phyloP scores from a whole-genome alignment of 192 early-diverging fungal genomes.

The Chytriomyces hyalinus region DNA sequence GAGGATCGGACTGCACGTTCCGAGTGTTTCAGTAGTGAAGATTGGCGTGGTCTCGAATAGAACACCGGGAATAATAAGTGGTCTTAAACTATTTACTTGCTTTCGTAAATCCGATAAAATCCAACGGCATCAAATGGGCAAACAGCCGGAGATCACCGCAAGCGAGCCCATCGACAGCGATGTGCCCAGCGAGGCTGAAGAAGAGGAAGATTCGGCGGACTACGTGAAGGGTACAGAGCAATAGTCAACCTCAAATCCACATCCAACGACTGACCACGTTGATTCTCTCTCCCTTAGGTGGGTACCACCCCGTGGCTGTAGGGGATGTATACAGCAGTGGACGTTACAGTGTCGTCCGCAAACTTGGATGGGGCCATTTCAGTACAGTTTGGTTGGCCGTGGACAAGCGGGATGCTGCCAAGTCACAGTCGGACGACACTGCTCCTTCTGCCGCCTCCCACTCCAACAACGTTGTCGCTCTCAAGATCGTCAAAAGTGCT shows the following conservation, averaged over 20 bases:
- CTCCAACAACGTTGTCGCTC: conserved; percentile 76
- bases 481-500: conserved; percentile 98
- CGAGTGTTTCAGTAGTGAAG: conserved; percentile 26
- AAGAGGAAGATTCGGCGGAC: conserved; percentile 89
- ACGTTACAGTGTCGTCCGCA: conserved; percentile 79
- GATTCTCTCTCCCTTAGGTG: conserved; percentile 52
- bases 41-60: background rate
- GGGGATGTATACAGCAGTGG: conserved; percentile 81
- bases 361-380: conserved; percentile 99
- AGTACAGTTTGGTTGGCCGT: conserved; percentile 94
- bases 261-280: background rate
- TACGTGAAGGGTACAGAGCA: conserved; percentile 71
- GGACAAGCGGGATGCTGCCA: background rate
- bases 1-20: conserved; percentile 38
- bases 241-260: background rate
- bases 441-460: background rate
- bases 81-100: background rate
- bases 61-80: background rate
- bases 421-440: background rate
- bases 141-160: conserved; percentile 6
- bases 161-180: conserved; percentile 25
- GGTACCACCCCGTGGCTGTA: conserved; percentile 89
- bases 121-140: background rate
- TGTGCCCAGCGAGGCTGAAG: conserved; percentile 36
- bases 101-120: background rate